A percentile compares a stretch with the other conserved stretches of the same genome.
These are phyloP conservation scores for Eucalyptus grandis DNA, from an alignment of 345 rosid species.

Conservation along the genomic window DNA sequence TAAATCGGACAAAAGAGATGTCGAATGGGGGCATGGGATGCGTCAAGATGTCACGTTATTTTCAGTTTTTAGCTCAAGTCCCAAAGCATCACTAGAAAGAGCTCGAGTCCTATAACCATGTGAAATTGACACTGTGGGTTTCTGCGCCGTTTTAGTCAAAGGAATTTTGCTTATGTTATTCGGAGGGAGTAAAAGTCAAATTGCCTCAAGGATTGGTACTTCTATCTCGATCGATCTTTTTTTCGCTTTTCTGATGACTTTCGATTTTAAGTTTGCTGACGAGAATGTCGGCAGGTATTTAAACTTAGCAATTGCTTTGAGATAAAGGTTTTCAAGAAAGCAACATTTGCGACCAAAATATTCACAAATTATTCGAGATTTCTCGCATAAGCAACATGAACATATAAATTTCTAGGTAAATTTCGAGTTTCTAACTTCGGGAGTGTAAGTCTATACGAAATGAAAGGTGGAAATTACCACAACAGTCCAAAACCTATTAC, in stretches of 20 bases:
- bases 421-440: neutral
- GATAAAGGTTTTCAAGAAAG: neutral
- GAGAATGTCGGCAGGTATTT: neutral
- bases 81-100: neutral
- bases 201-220: neutral
- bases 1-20: neutral
- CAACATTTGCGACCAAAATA: neutral
- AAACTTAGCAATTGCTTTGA: neutral
- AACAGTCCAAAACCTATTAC: too few relatives aligned
- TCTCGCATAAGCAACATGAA: neutral
- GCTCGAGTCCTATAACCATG: neutral
- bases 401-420: neutral
- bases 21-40: neutral
- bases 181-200: neutral
- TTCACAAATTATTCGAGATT: neutral
- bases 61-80: neutral
- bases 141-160: neutral
- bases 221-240: neutral
- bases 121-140: neutral
- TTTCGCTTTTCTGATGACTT: neutral
- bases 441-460: neutral
- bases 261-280: neutral
- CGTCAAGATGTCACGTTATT: neutral
- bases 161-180: neutral
- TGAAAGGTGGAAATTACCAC: neutral